Evolutionary conservation across 2,329 filamentous ascomycete genomes (phyloP), one percentile per base, ranked within the genome.

Genomic region (Elsinoe australis): DNA sequence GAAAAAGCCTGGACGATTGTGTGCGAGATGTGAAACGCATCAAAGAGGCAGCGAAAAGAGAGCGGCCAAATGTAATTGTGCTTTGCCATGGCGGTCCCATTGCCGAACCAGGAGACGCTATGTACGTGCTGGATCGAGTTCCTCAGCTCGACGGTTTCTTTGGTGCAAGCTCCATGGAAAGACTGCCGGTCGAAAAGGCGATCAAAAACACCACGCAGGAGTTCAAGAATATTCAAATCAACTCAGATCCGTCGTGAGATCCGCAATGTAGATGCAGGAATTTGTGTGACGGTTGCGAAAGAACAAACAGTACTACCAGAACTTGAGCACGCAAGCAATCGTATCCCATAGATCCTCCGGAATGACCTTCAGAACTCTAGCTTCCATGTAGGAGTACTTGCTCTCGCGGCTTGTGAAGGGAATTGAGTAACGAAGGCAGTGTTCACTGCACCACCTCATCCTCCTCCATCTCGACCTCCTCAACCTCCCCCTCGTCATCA

Each of bases 11-110:
- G 12, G 80, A 85, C 29, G 77, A 84, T n/a, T 78, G 76, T 53
- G 78, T 83, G 1, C 58, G 61, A 50, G 61, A 77, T 38, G 72
- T 85, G 3, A 79, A 84, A 64, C 71, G 74, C 21, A 84, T 85
- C 56, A 67, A 75, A 15, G 78, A 84, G 59, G 77, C 75, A 0
- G 80, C 78, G 0, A 67, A 69, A 0, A 61, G 64, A 45, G 39
- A 26, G 31, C 66, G 47, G n/a, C 14, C 49, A 0, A 76, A 83
- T 9, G 66, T 84, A 8, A 76, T 85, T 44, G 75, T 85, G 14
- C 59, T 85, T n/a, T 84, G 81, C 52, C 82, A 85, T 58, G 82
- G 82, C 0, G 82, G 82, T 0, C 81, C 82, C 0, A 82, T 86
- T 53, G 79, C 80, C 3, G 71, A 70, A 45, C 78, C 79, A 0